Base-by-base conservation (phyloP, 352 stramenopile species). In the Pythium rishiriense region DNA sequence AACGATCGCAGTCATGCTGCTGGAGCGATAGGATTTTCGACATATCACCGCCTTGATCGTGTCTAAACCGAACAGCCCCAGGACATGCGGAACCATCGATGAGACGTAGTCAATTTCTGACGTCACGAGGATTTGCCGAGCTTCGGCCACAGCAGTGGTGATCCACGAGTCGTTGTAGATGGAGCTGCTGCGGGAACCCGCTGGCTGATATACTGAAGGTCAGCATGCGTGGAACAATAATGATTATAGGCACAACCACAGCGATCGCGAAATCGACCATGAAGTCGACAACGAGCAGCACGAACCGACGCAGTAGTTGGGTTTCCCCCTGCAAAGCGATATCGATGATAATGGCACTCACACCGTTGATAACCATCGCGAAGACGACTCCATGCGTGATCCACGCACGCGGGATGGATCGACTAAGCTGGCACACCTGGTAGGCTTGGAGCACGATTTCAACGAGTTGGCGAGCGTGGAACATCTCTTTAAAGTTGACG, bases 71-170 rank as follows among this genome's bases (percentile, higher is more conserved):
- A 59, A 24, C 4, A 63, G 19, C 9, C 19, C 19, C 7, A 47
- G 7, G n/a, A 63, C 46, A n/a, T 48, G 33, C n/a, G 58, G 58
- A 1, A 64, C 8, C 46, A 64, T 10, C 21, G 58, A 54, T 5
- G 46, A 50, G 8, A 64, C 33, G 31, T 33, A 63, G 14, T 63
- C 45, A 3, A 63, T 28, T 14, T 55, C 22, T 21, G 19, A 48
- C 29, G 56, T 63, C 29, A 63, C 46, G 17, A 64, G 35, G n/a
- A 64, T 48, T 39, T 64, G 47, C 2, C 43, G 58, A 10, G 24
- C 46, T 14, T 63, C 56, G 0, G 15, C 12, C 21, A 64, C 45
- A 2, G 58, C 46, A 11, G 19, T 56, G 3, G 39, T 50, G 25
- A 50, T 47, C 58, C 58, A 64, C 5, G 31, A 15, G 17, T 65